A percentile compares a stretch with the other conserved stretches of the same genome.
phyloP scores from a whole-genome alignment of 1,284 basidiomycete genomes.

The Xanthoconium separans region DNA sequence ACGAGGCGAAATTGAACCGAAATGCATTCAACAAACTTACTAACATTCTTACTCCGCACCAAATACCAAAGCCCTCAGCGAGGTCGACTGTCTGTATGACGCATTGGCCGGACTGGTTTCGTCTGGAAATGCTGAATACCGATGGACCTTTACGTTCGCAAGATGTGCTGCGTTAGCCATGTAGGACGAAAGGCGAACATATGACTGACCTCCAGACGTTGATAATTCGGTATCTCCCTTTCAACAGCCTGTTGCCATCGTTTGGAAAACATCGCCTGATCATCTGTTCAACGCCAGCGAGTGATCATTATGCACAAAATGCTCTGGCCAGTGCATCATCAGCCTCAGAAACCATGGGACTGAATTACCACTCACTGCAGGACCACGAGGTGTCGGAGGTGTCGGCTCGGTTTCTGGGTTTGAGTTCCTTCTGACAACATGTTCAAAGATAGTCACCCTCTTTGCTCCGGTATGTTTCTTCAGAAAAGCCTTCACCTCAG shows the following conservation, averaged over 20 bases:
- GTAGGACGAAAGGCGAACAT: neutral
- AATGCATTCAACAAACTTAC: no score
- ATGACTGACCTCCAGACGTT: neutral
- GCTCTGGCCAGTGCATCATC: neutral
- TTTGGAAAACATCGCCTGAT: neutral
- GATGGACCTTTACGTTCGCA: neutral
- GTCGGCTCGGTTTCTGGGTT: neutral
- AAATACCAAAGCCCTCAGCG: conserved; percentile 19
- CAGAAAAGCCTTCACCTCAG: neutral
- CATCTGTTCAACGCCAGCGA: neutral
- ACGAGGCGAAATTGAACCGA: no score
- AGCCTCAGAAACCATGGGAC: neutral
- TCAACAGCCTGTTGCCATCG: conserved; percentile 38
- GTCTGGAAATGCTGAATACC: conserved; percentile 44
- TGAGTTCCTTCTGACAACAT: neutral
- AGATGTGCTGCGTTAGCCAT: neutral
- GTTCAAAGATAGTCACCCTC: neutral
- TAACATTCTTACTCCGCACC: conserved; percentile 5
- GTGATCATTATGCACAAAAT: neutral
- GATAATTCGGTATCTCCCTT: conserved; percentile 32
- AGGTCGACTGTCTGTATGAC: conserved; percentile 29
- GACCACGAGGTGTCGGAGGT: conserved; percentile 9
- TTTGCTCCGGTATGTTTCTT: neutral
- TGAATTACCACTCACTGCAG: conserved; percentile 32
- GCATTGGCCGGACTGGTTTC: conserved; percentile 36